Percentiles rank a stretch among this genome's conserved stretches.
These are phyloP conservation scores for Crassisporium funariophilum DNA, from an alignment of 768 basidiomycete genomes.

Conservation along the genomic window DNA sequence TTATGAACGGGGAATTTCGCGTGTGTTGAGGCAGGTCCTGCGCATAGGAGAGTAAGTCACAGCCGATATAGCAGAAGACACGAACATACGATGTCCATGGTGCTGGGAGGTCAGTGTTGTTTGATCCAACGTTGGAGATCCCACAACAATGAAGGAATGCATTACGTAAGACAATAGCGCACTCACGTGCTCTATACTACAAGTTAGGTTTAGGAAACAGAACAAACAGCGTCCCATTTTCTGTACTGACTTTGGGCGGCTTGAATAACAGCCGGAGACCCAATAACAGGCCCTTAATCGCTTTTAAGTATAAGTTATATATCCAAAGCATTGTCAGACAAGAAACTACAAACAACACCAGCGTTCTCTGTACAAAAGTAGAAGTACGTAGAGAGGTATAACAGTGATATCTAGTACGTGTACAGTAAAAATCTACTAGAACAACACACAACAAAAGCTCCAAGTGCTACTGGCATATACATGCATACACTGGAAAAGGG, in stretches of 20 bases:
- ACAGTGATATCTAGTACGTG: too few species aligned
- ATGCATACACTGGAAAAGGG: not conserved
- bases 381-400: not conserved
- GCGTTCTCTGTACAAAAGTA: not conserved
- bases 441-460: not conserved
- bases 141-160: not conserved
- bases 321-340: not conserved
- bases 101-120: not conserved
- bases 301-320: not conserved
- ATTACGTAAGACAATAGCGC: not conserved
- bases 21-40: constrained; percentile 23
- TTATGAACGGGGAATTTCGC: constrained; percentile 23
- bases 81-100: constrained; percentile 27
- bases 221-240: too few species aligned
- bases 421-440: not conserved
- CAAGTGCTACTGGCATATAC: not conserved
- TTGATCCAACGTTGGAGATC: not conserved
- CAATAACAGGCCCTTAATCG: too few species aligned
- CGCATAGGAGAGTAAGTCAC: constrained; percentile 3
- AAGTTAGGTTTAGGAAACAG: not conserved
- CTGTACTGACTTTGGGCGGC: too few species aligned
- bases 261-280: too few species aligned
- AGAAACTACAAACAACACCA: not conserved
- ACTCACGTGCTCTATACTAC: not conserved
- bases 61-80: not conserved